A percentile compares a stretch with the other conserved stretches of the same genome.
Evolutionary conservation across 257 asterid genomes (phyloP).

Genomic region (Gynochthodes officinalis): DNA sequence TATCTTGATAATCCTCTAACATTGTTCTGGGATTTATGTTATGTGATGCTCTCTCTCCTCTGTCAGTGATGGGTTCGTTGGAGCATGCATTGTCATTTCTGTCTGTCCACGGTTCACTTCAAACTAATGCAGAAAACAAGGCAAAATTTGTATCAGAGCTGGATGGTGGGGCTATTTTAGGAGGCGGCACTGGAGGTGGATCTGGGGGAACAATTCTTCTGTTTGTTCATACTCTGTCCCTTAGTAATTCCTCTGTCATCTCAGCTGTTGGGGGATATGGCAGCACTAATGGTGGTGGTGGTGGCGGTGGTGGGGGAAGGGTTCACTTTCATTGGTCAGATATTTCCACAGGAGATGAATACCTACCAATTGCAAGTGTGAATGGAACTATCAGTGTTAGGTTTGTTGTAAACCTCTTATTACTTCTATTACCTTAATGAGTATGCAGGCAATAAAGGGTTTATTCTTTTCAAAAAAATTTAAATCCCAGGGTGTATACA

Average conservation of each 20-base stretch:
- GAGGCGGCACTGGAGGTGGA: conserved; percentile 79
- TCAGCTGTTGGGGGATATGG: conserved; percentile 86
- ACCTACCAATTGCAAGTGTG: conserved; percentile 58
- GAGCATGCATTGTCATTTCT: conserved; percentile 67
- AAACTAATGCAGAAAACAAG: conserved; percentile 74
- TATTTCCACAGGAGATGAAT: conserved; percentile 64
- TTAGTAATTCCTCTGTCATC: conserved; percentile 45
- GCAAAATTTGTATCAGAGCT: conserved; percentile 37
- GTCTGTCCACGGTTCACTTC: conserved; percentile 61
- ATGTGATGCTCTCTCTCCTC: conserved; percentile 21
- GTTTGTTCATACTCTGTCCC: conserved; percentile 56
- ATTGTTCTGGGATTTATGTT: background rate
- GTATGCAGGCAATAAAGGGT: background rate
- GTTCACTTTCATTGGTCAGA: conserved; percentile 91
- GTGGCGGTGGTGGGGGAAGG: conserved; percentile 88
- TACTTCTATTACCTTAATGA: background rate
- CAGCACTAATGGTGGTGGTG: conserved; percentile 82
- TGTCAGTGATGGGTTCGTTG: conserved; percentile 80
- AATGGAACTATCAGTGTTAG: conserved; percentile 58
- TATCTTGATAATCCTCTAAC: background rate
- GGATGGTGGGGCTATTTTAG: conserved; percentile 37
- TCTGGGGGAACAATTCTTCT: conserved; percentile 94
- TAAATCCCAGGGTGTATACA: background rate
- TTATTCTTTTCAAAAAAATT: background rate
- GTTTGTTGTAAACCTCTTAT: conserved; percentile 37